Evolutionary conservation across 2,329 filamentous ascomycete species (phyloP), one percentile per base, ranked within the genome.

Genomic region (Phialemonium atrogriseum): DNA sequence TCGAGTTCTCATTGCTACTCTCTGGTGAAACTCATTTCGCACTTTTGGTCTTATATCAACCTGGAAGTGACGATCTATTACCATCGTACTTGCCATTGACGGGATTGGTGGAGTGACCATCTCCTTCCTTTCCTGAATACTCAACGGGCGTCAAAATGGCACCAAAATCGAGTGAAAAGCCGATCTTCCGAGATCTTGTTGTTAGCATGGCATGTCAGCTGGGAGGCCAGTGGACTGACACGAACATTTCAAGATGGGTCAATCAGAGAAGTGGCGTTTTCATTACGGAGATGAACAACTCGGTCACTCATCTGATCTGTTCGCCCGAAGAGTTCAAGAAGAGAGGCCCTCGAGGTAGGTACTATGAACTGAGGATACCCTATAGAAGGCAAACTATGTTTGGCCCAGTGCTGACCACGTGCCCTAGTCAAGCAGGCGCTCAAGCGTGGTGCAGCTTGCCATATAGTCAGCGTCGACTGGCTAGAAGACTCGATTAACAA

Each of bases 231-330:
- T 59, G 61, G 38, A 63, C 60, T 2, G 55, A 66, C 3, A 61
- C 70, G 1, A 70, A 82, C 24, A 66, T 91, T 21, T 65, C 65
- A 21, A 60, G 62, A 23, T 94, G 84, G 84, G 66, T 84, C 8
- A 59, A 60, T 4, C 49, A 62, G 4, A 73, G 81, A 36, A 76
- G 73, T 6, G 86, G 82, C 2, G 52, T 35, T 2, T 80, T 77
- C 48, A 56, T 60, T 0, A 50, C 60, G 1, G 56, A 63, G 1
- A 55, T 85, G 12, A 63, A 62, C 16, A 50, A 62, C 0, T 46
- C 60, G 0, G 73, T 80, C 8, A 94, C 86, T 0, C 86, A 94
- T 54, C 59, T 94, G 0, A 66, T 94, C 14, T 73, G 76, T 33
- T 75, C 73, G 0, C 60, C 69, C 30, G 66, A 75, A 20, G 70